Conservation (phyloP, 1,139 yeast species). For the Blastobotrys persicus region DNA sequence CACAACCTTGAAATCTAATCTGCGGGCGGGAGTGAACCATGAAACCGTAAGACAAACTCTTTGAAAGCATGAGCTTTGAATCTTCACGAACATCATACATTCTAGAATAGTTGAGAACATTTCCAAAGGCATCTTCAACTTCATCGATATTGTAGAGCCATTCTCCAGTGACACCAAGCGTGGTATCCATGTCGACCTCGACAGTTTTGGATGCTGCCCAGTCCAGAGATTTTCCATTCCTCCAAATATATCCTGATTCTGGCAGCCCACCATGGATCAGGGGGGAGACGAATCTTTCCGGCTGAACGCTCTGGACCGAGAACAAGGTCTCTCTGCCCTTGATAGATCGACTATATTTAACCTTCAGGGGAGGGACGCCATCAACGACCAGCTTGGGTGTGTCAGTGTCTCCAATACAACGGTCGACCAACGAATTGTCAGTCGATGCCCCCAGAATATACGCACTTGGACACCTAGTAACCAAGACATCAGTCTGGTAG, state of each 20-base stretch:
- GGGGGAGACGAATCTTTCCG: conserved; percentile 46
- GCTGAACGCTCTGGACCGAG: conserved; percentile 49
- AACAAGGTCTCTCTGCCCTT: conserved; percentile 45
- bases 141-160: conserved; percentile 65
- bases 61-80: conserved; percentile 24
- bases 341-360: conserved; percentile 58
- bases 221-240: conserved; percentile 38
- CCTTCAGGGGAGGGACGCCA: conserved; percentile 75
- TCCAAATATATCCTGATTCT: conserved; percentile 20
- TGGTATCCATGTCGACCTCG: conserved; percentile 50
- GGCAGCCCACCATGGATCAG: conserved; percentile 32
- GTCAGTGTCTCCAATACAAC: conserved; percentile 64
- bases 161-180: conserved; percentile 51
- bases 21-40: conserved; percentile 64
- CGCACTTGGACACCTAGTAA: conserved; percentile 79
- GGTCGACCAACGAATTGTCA: conserved; percentile 36
- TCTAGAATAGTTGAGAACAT: conserved; percentile 52
- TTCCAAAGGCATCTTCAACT: conserved; percentile 75
- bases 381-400: conserved; percentile 53
- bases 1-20: conserved; percentile 41
- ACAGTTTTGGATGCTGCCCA: conserved; percentile 56
- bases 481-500: conserved; percentile 59
- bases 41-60: conserved; percentile 46
- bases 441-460: conserved; percentile 37
- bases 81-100: conserved; percentile 35